Evolutionary conservation across 345 rosid species (phyloP), one percentile per base, ranked within the genome.

Genomic region (Carallia pectinifolia): DNA sequence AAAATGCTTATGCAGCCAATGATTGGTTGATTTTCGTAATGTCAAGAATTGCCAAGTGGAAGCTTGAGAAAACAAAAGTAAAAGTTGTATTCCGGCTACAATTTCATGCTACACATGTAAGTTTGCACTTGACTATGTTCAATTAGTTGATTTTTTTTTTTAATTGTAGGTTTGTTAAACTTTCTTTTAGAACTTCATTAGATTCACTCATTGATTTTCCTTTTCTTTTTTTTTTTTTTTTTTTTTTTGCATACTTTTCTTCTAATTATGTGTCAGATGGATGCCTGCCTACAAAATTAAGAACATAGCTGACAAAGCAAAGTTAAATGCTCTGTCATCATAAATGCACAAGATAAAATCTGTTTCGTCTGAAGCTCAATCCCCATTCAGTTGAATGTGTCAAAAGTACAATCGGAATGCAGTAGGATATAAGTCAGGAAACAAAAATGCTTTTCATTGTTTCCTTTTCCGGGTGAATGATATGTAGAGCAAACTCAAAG

Each of bases 61-160:
- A 87, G 83, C 77, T 83, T 63, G 99, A 94, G 88, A 94, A 94
- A 84, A 88, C 92, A 53, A 94, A 94, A 88, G 87, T 86, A 39
- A 94, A 94, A 83, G 96, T 94, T 50, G 98, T 94, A 66, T 94
- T 94, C 77, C 88, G 99, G 47, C 85, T 94, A 55, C 99, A 91
- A 68, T 94, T 94, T 74, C 96, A 94, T 74, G 97, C 99, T 68
- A 94, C 97, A 9, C 93, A 94, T 82, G 99, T 94, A 88, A 82
- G 96, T 84, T 72, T 71, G 31, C 18, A 48, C 73, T 62, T 52
- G 16, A 47, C 3, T 52, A 18, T 53, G 31, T 10, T 65, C 13
- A 15, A 6, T 39, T n/a, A 16, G 3, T 34, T 34, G 6, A 15
- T 2, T 16, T 1, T 30, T 31, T 10, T 53, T 36, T 15, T 38